Base-by-base conservation (phyloP, 495 filamentous ascomycete species). In the Aspergillus ellipticus region DNA sequence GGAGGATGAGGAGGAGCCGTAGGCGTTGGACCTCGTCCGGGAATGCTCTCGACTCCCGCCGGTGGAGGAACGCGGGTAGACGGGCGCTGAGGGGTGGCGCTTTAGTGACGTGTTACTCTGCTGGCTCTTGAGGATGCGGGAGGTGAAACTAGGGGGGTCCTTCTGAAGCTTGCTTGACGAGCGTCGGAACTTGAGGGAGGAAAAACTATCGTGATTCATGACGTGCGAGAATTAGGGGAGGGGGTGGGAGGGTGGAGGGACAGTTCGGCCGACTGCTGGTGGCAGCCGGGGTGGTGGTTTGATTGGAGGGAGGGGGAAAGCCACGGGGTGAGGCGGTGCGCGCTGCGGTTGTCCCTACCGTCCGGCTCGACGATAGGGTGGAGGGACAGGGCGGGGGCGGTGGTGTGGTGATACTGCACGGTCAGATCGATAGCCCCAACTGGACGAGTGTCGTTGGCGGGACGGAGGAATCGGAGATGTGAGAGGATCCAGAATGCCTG, bases 31-130 rank as follows among this genome's bases (percentile, higher is more conserved):
- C 56, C 72, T 70, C 53, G 75, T 79, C 50, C 74, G 77, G 47
- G 68, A 62, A 63, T 76, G 76, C 59, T 80, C 74, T 56, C 77
- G 76, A 64, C 70, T 75, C 48, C 68, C 65, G 45, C 62, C 68
- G 37, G 64, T 61, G 52, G 74, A 70, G 45, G 70, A 73, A 47
- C 75, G 73, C 33, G 78, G 72, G 56, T 81, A 75, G 57, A 82
- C 74, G 51, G 86, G 85, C 60, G 85, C 85, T 63, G 86, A 89
- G 52, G 86, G 86, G 73, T 86, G 83, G 69, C 86, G 81, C 67
- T 84, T 83, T 62, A 90, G 75, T 29, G 74, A 74, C 43, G 72
- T 74, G 57, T 62, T 62, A 64, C 70, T 79, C 58, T 75, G 70
- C 58, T 78, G 77, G 59, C 67, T 76, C 47, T 72, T 74, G 55